phyloP scores from a whole-genome alignment of 2,329 filamentous ascomycete species.

The Metarhizium guizhouense region DNA sequence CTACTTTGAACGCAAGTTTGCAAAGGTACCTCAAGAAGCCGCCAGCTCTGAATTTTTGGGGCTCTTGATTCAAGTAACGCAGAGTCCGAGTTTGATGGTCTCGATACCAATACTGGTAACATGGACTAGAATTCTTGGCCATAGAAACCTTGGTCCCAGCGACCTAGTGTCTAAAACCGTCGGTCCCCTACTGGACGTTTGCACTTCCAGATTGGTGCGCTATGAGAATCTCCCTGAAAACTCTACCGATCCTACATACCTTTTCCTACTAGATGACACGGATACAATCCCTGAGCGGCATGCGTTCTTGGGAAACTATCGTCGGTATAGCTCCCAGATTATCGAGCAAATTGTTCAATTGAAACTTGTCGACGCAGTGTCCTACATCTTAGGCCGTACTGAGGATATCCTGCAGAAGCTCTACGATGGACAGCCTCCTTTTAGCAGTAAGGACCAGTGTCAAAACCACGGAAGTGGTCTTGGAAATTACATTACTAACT shows the following conservation, averaged over 20 bases:
- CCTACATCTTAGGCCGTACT: constrained; percentile 75
- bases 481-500: constrained; percentile 3
- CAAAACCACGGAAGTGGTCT: not conserved
- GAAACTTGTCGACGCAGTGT: constrained; percentile 75
- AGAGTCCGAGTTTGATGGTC: constrained; percentile 79
- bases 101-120: constrained; percentile 88
- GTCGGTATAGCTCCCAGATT: constrained; percentile 78
- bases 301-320: constrained; percentile 91
- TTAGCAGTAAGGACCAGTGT: constrained; percentile 45
- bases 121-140: constrained; percentile 75
- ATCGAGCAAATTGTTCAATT: constrained; percentile 80
- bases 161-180: constrained; percentile 56
- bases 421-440: constrained; percentile 59
- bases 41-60: constrained; percentile 70
- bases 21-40: constrained; percentile 50
- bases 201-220: constrained; percentile 72
- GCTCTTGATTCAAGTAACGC: constrained; percentile 69
- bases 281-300: constrained; percentile 91
- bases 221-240: constrained; percentile 84
- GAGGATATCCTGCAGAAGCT: constrained; percentile 66
- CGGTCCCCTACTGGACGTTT: constrained; percentile 70
- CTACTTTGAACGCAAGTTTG: constrained; percentile 71
- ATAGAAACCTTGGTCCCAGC: constrained; percentile 56
- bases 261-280: constrained; percentile 86
- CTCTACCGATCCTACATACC: constrained; percentile 66